Percentiles rank a stretch among this genome's conserved stretches.
phyloP scores from a whole-genome alignment of 345 rosid species.

The Bruguiera sexangula region DNA sequence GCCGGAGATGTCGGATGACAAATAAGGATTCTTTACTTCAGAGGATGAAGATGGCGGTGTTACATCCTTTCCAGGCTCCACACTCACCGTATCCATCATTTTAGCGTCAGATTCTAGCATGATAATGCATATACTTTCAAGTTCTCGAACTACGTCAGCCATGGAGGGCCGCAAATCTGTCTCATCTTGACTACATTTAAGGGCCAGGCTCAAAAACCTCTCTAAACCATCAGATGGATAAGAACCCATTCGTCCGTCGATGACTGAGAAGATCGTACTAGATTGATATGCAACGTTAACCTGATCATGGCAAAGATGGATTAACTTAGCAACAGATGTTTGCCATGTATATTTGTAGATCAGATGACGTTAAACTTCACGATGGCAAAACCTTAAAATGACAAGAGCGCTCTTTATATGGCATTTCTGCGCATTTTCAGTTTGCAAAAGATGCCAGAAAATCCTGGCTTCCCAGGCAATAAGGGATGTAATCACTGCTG shows the following conservation, averaged over 20 bases:
- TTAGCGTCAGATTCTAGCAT: constrained; percentile 49
- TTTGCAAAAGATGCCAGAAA: too few relatives aligned
- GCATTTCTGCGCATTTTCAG: too few relatives aligned
- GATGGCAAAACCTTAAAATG: too few relatives aligned
- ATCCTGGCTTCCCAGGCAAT: too few relatives aligned
- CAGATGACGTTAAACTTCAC: too few relatives aligned
- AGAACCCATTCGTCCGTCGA: constrained; percentile 87
- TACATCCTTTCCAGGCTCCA: constrained; percentile 12
- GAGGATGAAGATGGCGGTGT: constrained; percentile 48
- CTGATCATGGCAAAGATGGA: constrained; percentile 29
- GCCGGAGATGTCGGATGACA: constrained; percentile 78
- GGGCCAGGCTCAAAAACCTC: constrained; percentile 66
- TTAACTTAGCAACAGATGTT: too few relatives aligned
- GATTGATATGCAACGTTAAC: constrained; percentile 68
- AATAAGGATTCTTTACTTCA: constrained; percentile 38
- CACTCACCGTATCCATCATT: constrained; percentile 12
- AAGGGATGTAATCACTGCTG: too few relatives aligned
- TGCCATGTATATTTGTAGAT: too few relatives aligned
- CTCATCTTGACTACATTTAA: constrained; percentile 72
- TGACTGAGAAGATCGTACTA: constrained; percentile 64
- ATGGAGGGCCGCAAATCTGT: constrained; percentile 82
- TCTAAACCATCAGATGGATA: constrained; percentile 80
- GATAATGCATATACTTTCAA: constrained; percentile 62
- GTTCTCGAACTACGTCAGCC: constrained; percentile 84
- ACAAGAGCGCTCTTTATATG: too few relatives aligned